A percentile compares a stretch with the other conserved stretches of the same genome.
These are phyloP conservation scores for Lepiota subincarnata DNA, from an alignment of 768 basidiomycete species.

Conservation along the genomic window DNA sequence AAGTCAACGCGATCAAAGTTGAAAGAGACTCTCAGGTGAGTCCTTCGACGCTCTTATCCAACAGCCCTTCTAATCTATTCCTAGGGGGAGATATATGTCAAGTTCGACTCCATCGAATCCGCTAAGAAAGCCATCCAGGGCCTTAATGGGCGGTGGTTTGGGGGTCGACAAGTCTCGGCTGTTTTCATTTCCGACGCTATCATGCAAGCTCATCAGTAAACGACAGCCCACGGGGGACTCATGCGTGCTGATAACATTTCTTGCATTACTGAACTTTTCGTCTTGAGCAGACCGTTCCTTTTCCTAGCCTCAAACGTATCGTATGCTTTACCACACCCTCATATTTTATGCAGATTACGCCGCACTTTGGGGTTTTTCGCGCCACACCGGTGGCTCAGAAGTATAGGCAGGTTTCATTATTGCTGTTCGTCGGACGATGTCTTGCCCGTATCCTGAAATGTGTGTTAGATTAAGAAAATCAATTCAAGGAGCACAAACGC, in stretches of 20 bases:
- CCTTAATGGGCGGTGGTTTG: slow-evolving; percentile 96
- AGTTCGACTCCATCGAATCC: slow-evolving; percentile 75
- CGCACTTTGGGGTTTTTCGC: slow-evolving; percentile 14
- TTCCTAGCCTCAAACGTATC: slow-evolving; percentile 25
- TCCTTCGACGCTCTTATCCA: not conserved
- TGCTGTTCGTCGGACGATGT: slow-evolving; percentile 25
- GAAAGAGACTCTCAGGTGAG: slow-evolving; percentile 89
- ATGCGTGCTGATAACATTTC: not conserved
- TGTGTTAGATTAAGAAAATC: slow-evolving; percentile 32
- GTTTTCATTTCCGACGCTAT: slow-evolving; percentile 90
- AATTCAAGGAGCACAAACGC: not conserved
- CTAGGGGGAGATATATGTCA: slow-evolving; percentile 96
- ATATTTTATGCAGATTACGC: slow-evolving; percentile 27
- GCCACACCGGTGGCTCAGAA: slow-evolving; percentile 16
- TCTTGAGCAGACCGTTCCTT: slow-evolving; percentile 25
- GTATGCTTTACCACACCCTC: slow-evolving; percentile 21
- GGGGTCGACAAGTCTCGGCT: slow-evolving; percentile 84
- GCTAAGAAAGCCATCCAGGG: slow-evolving; percentile 85
- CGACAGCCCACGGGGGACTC: not conserved
- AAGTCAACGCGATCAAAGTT: slow-evolving; percentile 83
- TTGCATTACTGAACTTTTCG: slow-evolving; percentile 28
- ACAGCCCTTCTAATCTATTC: slow-evolving; percentile 11
- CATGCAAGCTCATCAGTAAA: slow-evolving; percentile 84
- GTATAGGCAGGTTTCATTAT: slow-evolving; percentile 38
- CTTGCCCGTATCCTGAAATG: slow-evolving; percentile 27